Evolutionary conservation across 2,329 filamentous ascomycete species (phyloP).

Genomic region (Phialophora macrospora): DNA sequence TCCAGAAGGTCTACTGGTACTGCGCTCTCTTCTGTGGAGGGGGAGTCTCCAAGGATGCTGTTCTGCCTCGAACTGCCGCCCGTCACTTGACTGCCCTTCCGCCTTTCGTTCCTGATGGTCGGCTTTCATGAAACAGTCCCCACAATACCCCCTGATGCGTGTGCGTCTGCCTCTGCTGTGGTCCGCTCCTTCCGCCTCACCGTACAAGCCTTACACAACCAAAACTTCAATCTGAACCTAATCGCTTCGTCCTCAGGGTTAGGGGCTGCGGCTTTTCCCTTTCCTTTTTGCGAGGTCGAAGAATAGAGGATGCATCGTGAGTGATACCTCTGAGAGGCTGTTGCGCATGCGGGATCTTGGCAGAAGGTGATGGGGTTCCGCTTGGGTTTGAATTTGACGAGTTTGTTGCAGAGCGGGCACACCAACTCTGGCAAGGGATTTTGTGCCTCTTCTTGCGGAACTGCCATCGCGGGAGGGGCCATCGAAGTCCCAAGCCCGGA

Average conservation of each 20-base stretch:
- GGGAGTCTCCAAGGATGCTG: background rate
- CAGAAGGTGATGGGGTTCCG: conserved; percentile 21
- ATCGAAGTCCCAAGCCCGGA: conserved; percentile 15
- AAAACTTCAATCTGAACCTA: background rate
- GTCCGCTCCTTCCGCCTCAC: background rate
- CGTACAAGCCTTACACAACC: background rate
- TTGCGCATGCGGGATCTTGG: conserved; percentile 25
- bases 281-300: background rate
- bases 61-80: background rate
- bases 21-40: background rate
- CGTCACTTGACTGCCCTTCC: background rate
- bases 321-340: conserved; percentile 31
- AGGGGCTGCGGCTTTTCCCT: background rate
- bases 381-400: conserved; percentile 16
- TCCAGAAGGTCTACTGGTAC: background rate
- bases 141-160: background rate
- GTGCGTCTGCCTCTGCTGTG: conserved; percentile 2
- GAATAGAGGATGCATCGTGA: conserved; percentile 19
- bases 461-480: background rate
- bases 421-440: background rate
- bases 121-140: background rate
- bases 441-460: background rate
- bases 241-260: background rate
- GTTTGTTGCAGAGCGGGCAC: conserved; percentile 22
- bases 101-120: background rate